Evolutionary conservation across 148 eudicot species (phyloP), one percentile per base, ranked within the genome.

Genomic region (Gaultheria prostrata): DNA sequence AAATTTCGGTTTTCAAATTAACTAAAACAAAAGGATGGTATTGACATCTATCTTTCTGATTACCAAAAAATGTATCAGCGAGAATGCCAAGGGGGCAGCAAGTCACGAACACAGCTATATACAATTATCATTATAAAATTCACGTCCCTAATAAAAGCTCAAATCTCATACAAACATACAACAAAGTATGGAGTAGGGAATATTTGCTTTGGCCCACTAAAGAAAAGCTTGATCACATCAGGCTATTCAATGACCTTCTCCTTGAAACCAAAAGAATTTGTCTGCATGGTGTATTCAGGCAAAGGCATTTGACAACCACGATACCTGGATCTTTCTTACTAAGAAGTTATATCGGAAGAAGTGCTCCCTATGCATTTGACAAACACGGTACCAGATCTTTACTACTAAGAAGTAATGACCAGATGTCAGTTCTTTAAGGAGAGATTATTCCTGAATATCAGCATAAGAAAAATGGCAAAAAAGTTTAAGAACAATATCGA

Each of bases 331-430:
- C 39, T 0, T 35, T 35, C 3, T 35, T 35, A 35, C 39, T 35
- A 35, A 35, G 0, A 75, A 26, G 57, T 28, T 21, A 77, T 77
- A 39, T 39, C 7, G 0, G 43, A 39, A 9, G n/a, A 76, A 76
- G 33, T 76, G 54, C 78, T 48, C 30, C 78, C 54, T n/a, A 46
- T 33, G 54, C 48, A 35, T 76, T 48, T 76, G 56, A 76, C 30
- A 46, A 76, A 50, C 50, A 14, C 0, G 12, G 28, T 26, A 30
- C 61, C 61, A 2, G 8, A 76, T 13, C 57, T 28, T 49, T 13
- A 49, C 50, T 50, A 8, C 28, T 32, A 75, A 18, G 33, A 75
- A 48, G 57, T 28, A 33, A 77, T 77, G 79, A 15, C 28, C 45
- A 50, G 39, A 77, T 49, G 59, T 10, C 32, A 77, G 3, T 49